A percentile compares a stretch with the other conserved stretches of the same genome.
phyloP scores from a whole-genome alignment of 306 rosid genomes.

The Phaseolus lunatus region DNA sequence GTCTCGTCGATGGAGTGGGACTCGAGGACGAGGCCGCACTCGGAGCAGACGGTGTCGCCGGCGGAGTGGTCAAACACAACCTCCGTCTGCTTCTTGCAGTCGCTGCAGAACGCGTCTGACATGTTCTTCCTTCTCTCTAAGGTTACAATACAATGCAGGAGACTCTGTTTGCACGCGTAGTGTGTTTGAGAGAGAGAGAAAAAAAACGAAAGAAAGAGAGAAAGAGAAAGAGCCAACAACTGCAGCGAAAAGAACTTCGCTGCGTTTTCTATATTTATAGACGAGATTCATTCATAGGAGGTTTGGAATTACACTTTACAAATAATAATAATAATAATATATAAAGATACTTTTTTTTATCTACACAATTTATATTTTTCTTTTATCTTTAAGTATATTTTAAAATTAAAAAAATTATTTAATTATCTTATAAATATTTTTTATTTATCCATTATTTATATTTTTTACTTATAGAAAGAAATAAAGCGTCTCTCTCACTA shows the following conservation, averaged over 20 bases:
- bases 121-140: slow-evolving; percentile 33
- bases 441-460: no score
- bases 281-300: neutral
- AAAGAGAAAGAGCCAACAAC: neutral
- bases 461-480: no score
- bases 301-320: no score
- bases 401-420: no score
- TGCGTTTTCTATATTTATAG: slow-evolving; percentile 17
- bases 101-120: slow-evolving; percentile 92
- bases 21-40: slow-evolving; percentile 95
- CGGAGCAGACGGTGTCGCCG: slow-evolving; percentile 91
- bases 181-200: neutral
- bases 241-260: neutral
- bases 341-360: no score
- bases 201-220: neutral
- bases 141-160: neutral
- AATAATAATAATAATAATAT: no score
- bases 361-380: no score
- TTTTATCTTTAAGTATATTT: no score
- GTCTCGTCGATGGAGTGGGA: slow-evolving; percentile 95
- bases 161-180: neutral
- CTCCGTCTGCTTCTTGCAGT: slow-evolving; percentile 94
- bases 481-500: no score
- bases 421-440: no score
- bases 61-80: slow-evolving; percentile 94